Evolutionary conservation across 345 rosid genomes (phyloP), one percentile per base, ranked within the genome.

Genomic region (Eucalyptus cloeziana): DNA sequence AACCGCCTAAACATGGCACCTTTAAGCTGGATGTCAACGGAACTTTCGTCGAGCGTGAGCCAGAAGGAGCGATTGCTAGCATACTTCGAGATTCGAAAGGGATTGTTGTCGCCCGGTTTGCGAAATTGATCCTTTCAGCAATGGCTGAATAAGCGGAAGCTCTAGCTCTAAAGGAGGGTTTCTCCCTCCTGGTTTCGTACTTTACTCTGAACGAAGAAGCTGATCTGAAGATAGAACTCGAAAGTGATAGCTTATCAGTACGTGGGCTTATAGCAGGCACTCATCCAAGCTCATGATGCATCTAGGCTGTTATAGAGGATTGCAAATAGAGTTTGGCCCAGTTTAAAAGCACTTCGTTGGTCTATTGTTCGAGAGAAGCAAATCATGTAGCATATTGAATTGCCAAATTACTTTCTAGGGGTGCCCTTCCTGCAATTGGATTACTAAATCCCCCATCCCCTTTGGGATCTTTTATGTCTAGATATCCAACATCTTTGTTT

Each of bases 381-480:
- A 58, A 25, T 25, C n/a, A 58, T 58, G n/a, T 58, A 27, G 0
- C 0, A 2, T 7, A 58, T 58, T 58, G 4, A 27, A 25, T 58
- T 8, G n/a, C 13, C 15, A 60, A 60, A 1, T 11, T 25, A 5
- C 31, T 60, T 10, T 11, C 0, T 60, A 25, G 31, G n/a, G 7
- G 14, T 25, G 31, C 14, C 64, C n/a, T 60, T 27, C 67, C 0
- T 25, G 7, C 25, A 60, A 60, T 60, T 25, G 58, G 58, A 52
- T 52, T 52, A 60, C 2, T 60, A 60, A 58, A 58, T 0, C 0
- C n/a, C 7, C 64, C n/a, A 24, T 1, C 64, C 64, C 67, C 15
- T 12, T 5, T 25, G n/a, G 67, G 2, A 25, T 60, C 15, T 60
- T 58, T 60, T 1, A 25, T 60, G 67, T 60, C n/a, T 60, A 25